These are phyloP conservation scores for Nakazawaea sp. DNA, from an alignment of 805 yeast species.

Conservation along the genomic window DNA sequence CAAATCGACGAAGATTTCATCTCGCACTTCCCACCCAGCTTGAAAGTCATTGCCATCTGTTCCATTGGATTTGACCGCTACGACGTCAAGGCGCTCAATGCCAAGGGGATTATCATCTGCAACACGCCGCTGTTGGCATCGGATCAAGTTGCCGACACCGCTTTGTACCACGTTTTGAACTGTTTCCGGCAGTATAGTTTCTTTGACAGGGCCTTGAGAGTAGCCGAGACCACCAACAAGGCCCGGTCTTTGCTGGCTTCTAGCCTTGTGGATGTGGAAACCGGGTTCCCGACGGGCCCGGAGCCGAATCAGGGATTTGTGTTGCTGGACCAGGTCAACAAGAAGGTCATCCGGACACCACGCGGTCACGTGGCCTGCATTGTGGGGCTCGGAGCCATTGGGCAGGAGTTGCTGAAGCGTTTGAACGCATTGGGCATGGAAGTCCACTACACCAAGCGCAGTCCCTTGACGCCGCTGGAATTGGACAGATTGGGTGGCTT, in stretches of 20 bases:
- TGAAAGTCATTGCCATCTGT: constrained; percentile 45
- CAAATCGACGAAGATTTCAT: constrained; percentile 4
- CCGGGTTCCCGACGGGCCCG: constrained; percentile 27
- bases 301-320: constrained; percentile 19
- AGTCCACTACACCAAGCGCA: constrained; percentile 47
- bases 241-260: constrained; percentile 29
- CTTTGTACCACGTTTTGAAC: constrained; percentile 48
- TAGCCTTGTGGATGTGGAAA: constrained; percentile 22
- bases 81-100: constrained; percentile 35
- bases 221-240: constrained; percentile 29
- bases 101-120: constrained; percentile 45
- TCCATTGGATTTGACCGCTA: constrained; percentile 57
- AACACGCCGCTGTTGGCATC: constrained; percentile 58
- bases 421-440: constrained; percentile 48
- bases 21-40: constrained; percentile 32
- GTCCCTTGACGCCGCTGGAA: constrained; percentile 23
- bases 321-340: constrained; percentile 33
- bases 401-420: constrained; percentile 43
- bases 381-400: constrained; percentile 59
- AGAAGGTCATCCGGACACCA: constrained; percentile 35
- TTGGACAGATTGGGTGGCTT: constrained; percentile 13
- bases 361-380: constrained; percentile 43
- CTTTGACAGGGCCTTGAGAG: constrained; percentile 34
- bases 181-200: constrained; percentile 51
- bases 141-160: constrained; percentile 69